Evolutionary conservation across 23 red algal species (phyloP), one percentile per base, ranked within the genome.

Genomic region (Gracilariopsis chorda): DNA sequence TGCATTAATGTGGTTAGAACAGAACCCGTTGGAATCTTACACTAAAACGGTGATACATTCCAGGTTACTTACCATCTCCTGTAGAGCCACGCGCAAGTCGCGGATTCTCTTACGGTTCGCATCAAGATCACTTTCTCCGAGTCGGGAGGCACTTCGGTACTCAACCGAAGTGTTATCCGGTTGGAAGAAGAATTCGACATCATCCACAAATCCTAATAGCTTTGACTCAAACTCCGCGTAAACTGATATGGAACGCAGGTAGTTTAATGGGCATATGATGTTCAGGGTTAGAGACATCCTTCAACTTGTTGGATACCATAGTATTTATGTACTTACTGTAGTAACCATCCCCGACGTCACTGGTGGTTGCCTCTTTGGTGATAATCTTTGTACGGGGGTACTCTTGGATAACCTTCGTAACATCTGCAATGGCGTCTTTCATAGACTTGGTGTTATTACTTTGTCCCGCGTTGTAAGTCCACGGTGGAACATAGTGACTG

Each of bases 111-210:
- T 94, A 39, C 91, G 80, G 27, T 94, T 94, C 63, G 73, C 91
- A 70, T 94, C 82, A 23, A 94, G 67, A 39, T 94, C 91, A 34
- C 33, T 47, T 42, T 94, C 80, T 30, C 91, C 91, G 28, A 94
- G 48, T 21, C 91, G 80, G 1, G 91, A 94, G 23, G 91, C 91
- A 39, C 68, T 78, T 16, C 91, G 80, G 67, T 94, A 94, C 49
- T 94, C 91, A 29, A 94, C 91, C 12, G 81, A 87, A 7, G 65
- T 56, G 17, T 62, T 51, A 69, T 94, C 91, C 4, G 91, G 91
- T 14, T 53, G 78, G 80, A 94, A 94, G 45, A 87, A 85, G 44
- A 94, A 94, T 34, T 94, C 91, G 4, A 94, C 91, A 56, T 94
- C 91, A 78, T 94, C 91, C 32, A 94, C 91, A 53, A 87, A 94